Evolutionary conservation across 352 stramenopile genomes (phyloP), one percentile per base, ranked within the genome.

Genomic region (Pythium folliculosum): DNA sequence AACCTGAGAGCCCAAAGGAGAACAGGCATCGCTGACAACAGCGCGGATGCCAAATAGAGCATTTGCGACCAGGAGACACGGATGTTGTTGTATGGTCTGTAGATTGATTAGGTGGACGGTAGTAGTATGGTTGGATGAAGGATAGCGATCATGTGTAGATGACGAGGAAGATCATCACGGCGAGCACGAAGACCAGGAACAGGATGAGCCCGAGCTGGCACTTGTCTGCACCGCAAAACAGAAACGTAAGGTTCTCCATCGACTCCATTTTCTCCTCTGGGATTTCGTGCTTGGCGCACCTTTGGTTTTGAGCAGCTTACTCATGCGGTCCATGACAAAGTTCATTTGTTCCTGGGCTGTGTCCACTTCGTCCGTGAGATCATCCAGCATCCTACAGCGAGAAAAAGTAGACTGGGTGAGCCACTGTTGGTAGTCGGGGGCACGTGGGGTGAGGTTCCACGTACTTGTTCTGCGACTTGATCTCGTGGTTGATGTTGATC

Each of bases 321-420:
- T 91, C 76, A 94, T 90, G 1, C 76, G 67, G 19, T 76, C 79
- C 85, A 94, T 90, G 59, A 94, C 85, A 70, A 92, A 90, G 64
- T 90, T 90, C 85, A 94, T 94, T 21, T 82, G 80, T 53, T 92
- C 83, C 30, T 90, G 81, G 12, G 85, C 80, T 65, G 89, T 82
- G 16, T 90, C 85, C 44, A 94, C 75, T 52, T 94, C 85, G 16
- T 89, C 70, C 2, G 77, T 84, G 54, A 94, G 47, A 47, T 89
- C 79, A 60, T 94, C 81, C 30, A 94, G 74, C 85, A 92, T 94
- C 45, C 85, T 94, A 59, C 17, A 67, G 35, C 37, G 27, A 25
- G 13, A 16, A 52, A n/a, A 52, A 37, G 23, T 30, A 30, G 16
- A 60, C 14, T 16, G 8, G 32, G n/a, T 30, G 37, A 32, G 19